Conservation (phyloP, 768 basidiomycete species). For the Tulasnella sp. region DNA sequence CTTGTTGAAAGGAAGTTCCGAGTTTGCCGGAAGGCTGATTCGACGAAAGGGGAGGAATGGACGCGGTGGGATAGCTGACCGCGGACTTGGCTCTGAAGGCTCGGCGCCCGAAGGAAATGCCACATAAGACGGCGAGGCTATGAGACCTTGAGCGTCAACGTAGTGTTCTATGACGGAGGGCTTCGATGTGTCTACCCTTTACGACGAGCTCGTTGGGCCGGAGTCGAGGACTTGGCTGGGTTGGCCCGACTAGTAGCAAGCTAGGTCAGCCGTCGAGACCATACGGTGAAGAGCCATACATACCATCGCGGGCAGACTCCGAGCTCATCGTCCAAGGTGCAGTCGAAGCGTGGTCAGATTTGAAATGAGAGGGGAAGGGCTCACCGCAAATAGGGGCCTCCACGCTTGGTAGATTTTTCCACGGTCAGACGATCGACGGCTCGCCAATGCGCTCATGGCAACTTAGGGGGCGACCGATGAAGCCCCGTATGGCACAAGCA, state of each 20-base stretch:
- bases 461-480: too few species aligned
- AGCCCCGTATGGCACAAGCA: too few species aligned
- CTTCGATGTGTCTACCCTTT: not conserved
- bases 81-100: not conserved
- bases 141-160: not conserved
- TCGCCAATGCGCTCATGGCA: too few species aligned
- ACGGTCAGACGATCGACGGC: too few species aligned
- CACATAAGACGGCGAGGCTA: not conserved
- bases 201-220: not conserved
- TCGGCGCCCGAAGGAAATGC: not conserved
- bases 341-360: not conserved
- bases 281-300: too few species aligned
- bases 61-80: not conserved
- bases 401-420: not conserved
- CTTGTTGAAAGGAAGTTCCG: slow-evolving; percentile 24
- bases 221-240: not conserved
- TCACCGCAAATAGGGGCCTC: not conserved
- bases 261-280: too few species aligned
- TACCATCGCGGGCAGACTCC: too few species aligned
- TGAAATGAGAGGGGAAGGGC: not conserved
- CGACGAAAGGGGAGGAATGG: slow-evolving; percentile 30
- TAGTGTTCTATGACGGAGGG: not conserved
- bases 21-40: slow-evolving; percentile 31
- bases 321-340: not conserved
- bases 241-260: not conserved